These are phyloP conservation scores for Sanghuangporus sanghuang DNA, from an alignment of 1,284 basidiomycete species.

Conservation along the genomic window DNA sequence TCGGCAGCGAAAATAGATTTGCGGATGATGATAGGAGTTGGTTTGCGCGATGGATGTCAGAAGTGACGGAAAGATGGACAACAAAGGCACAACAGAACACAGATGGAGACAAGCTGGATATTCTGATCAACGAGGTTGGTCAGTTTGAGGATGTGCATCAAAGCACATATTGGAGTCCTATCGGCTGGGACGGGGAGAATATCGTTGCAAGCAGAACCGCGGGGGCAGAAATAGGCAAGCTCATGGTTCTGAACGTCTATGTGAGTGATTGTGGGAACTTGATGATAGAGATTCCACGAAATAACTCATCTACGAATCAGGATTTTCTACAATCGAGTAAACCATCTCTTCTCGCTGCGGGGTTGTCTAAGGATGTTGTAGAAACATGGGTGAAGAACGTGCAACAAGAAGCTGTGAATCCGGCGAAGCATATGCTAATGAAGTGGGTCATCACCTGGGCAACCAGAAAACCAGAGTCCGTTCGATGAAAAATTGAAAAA, in stretches of 20 bases:
- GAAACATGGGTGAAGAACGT: conserved; percentile 11
- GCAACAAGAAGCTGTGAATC: conserved; percentile 5
- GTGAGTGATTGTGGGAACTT: not conserved
- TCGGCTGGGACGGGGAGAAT: conserved; percentile 14
- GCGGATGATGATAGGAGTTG: conserved; percentile 6
- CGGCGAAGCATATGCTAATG: conserved; percentile 7
- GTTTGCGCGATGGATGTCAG: conserved; percentile 15
- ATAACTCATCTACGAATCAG: not conserved
- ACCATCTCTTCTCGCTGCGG: conserved; percentile 10
- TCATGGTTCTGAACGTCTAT: conserved; percentile 15
- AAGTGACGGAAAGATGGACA: conserved; percentile 15
- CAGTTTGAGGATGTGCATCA: conserved; percentile 19
- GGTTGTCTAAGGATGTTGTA: conserved; percentile 7
- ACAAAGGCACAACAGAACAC: conserved; percentile 12
- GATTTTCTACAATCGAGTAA: conserved; percentile 15
- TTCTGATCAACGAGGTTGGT: conserved; percentile 20
- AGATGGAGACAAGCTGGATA: conserved; percentile 20
- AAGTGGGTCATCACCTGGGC: conserved; percentile 16
- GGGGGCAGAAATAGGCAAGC: conserved; percentile 11
- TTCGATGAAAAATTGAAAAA: not conserved
- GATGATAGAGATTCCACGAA: not conserved
- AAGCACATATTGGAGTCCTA: conserved; percentile 16
- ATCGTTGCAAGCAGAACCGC: not conserved
- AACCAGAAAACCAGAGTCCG: not conserved
- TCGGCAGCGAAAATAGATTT: not conserved